These are phyloP conservation scores for Lepraria neglecta DNA, from an alignment of 495 filamentous ascomycete genomes.

Conservation along the genomic window DNA sequence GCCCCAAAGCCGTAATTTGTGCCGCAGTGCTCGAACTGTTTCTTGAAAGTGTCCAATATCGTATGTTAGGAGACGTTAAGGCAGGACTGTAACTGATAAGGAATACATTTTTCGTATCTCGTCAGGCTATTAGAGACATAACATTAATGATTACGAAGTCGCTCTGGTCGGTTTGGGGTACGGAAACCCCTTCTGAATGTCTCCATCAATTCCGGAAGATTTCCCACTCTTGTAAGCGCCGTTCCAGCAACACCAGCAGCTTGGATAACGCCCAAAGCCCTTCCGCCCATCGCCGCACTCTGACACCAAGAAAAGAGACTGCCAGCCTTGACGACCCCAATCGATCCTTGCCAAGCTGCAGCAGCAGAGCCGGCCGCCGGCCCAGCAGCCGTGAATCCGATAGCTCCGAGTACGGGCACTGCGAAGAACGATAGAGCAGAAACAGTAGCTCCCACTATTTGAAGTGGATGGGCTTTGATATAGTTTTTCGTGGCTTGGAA, in stretches of 20 bases:
- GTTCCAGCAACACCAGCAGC: slow-evolving; percentile 23
- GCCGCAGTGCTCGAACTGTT: too few species aligned
- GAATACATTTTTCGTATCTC: too few species aligned
- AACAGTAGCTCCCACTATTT: slow-evolving; percentile 5
- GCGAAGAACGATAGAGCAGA: slow-evolving; percentile 7
- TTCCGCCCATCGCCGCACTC: slow-evolving; percentile 32
- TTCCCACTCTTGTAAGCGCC: not conserved
- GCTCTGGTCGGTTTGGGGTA: too few species aligned
- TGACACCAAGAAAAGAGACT: slow-evolving; percentile 33
- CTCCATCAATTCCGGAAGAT: not conserved
- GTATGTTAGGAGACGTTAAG: too few species aligned
- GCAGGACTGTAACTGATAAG: too few species aligned
- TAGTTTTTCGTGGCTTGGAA: not conserved
- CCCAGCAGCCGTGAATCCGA: slow-evolving; percentile 20
- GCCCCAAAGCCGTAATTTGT: too few species aligned
- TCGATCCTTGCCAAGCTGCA: slow-evolving; percentile 24
- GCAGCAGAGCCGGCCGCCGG: slow-evolving; percentile 19
- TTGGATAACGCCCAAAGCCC: slow-evolving; percentile 26
- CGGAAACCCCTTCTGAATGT: not conserved
- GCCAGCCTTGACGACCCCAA: slow-evolving; percentile 29
- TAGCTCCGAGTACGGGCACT: slow-evolving; percentile 17
- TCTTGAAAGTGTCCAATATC: too few species aligned
- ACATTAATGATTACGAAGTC: too few species aligned
- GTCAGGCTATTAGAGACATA: too few species aligned
- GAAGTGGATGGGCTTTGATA: slow-evolving; percentile 12